Evolutionary conservation across 192 early-diverging fungal species (phyloP), one percentile per base, ranked within the genome.

Genomic region (Coemansia sp.): DNA sequence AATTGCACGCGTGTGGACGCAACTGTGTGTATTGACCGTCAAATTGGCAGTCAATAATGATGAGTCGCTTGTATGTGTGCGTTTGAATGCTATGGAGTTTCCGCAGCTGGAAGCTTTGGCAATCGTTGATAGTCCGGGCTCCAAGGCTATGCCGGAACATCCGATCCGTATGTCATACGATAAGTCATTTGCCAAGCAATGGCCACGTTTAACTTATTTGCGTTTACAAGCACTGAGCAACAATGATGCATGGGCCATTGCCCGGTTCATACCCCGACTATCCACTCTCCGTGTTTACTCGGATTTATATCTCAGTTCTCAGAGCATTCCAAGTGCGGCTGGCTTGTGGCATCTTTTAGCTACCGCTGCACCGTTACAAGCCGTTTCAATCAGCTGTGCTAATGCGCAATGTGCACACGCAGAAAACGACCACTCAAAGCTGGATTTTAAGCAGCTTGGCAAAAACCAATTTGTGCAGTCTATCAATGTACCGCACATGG

Each of bases 111-210:
- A 14, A 21, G 20, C 18, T 11, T 58, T 79, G 9, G 23, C 17
- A 10, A 55, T 79, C 17, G 34, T 50, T 11, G 74, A 66, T 44
- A 59, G 49, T 48, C 60, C 48, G 21, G 21, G 21, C 21, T 21
- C 21, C 21, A 21, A 21, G 21, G 21, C 21, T 21, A 21, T 21
- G 20, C 47, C 66, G 25, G 63, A 73, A 3, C 17, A 21, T 49
- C 46, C 61, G 56, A 50, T 53, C n/a, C 18, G 10, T 10, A 47
- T 80, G 15, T 48, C 66, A 0, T 74, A 68, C 25, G 64, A 53
- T 10, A 52, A 61, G 49, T 67, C 68, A 18, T 68, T 80, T 65
- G 23, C 67, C n/a, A 70, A 59, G 6, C 37, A 40, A 15, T 80
- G 77, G 77, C 55, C 64, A 1, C 40, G 26, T 6, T 24, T 80